Conservation (phyloP, 192 early-diverging fungal species). For the Backusella psychrophila region DNA sequence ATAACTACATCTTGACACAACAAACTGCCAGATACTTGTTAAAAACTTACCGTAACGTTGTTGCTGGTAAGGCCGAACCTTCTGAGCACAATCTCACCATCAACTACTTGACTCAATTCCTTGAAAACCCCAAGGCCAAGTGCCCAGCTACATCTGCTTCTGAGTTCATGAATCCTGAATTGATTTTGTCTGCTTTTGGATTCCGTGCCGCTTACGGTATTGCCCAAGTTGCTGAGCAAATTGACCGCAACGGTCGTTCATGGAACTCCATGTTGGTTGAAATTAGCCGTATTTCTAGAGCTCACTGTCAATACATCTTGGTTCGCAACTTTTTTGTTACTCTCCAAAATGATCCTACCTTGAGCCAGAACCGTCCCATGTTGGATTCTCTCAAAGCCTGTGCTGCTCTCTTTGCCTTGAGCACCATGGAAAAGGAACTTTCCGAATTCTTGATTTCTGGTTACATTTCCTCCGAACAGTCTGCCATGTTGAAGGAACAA, state of each 20-base stretch:
- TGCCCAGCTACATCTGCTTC: conserved; percentile 49
- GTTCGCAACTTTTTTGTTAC: conserved; percentile 69
- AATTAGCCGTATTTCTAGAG: conserved; percentile 67
- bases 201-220: conserved; percentile 70
- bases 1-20: conserved; percentile 84
- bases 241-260: conserved; percentile 59
- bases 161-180: conserved; percentile 57
- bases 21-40: conserved; percentile 81
- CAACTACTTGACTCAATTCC: conserved; percentile 44
- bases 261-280: conserved; percentile 80
- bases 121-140: conserved; percentile 56
- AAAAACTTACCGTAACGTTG: conserved; percentile 58
- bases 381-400: conserved; percentile 46
- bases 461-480: conserved; percentile 49
- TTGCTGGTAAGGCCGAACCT: conserved; percentile 46
- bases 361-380: conserved; percentile 30
- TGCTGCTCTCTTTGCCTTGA: conserved; percentile 54
- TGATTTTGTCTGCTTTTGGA: conserved; percentile 65
- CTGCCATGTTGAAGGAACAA: conserved; percentile 45
- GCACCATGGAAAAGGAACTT: conserved; percentile 67
- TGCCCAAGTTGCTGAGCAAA: conserved; percentile 55
- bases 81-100: conserved; percentile 44
- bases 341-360: conserved; percentile 43
- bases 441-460: conserved; percentile 58
- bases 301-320: conserved; percentile 77